Base-by-base conservation (phyloP, 2,329 filamentous ascomycete genomes). In the Colletotrichum sp. region DNA sequence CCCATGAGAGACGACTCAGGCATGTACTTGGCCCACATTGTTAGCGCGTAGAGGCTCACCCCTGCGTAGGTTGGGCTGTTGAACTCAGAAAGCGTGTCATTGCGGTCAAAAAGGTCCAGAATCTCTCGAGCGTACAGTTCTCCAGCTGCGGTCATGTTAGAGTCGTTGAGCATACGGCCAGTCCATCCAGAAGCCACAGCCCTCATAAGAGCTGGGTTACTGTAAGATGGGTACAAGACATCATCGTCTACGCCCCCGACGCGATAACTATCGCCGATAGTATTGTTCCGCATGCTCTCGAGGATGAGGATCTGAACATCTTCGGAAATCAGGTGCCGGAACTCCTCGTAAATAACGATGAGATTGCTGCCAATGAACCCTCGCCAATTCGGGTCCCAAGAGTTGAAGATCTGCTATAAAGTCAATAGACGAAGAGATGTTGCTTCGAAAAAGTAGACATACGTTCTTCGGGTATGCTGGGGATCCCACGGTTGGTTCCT, bases 361-460 rank as follows among this genome's bases (percentile, higher is more conserved):
- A 93, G 86, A 0, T 89, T 87, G 0, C 90, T 92, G 9, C 90
- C 90, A 34, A 93, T 86, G 72, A 93, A 93, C 1, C 91, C 91
- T 68, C 92, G 85, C 91, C 91, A 93, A 74, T 93, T 93, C 1
- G 91, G 91, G 78, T 93, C 92, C 89, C 90, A 93, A 0, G 87
- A 87, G 68, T 88, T 86, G 79, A 92, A 91, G 34, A 90, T 90
- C 12, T 82, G 79, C 8, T 86, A 72, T 4, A 15, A 1, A 5
- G 9, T 7, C 43, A 10, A 39, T 8, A 6, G 8, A 24, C 9
- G 12, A 9, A 21, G 8, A 15, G 5, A 9, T 10, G 8, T 15
- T 59, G 4, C 13, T 7, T 24, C 13, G 5, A 15, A 52, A 59
- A 28, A 9, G 57, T 60, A 30, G 6, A 32, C 32, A 12, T 43